These are phyloP conservation scores for Populus hybrid DNA, from an alignment of 441 rosid species.

Conservation along the genomic window DNA sequence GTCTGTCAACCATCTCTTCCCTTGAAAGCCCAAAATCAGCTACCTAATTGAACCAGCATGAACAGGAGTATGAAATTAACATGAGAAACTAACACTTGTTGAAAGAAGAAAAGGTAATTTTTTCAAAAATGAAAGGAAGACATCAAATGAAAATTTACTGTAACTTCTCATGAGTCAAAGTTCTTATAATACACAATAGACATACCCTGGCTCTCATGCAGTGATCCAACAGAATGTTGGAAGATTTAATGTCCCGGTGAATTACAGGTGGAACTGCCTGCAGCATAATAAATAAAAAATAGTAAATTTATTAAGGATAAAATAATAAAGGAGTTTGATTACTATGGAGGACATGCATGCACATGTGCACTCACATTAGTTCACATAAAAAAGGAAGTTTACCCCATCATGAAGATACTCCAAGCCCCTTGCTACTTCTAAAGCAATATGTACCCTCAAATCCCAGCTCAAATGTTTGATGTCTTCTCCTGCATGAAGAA, in stretches of 20 bases:
- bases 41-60: slow-evolving; percentile 45
- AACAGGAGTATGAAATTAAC: not conserved
- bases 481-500: slow-evolving; percentile 49
- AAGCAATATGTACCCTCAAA: slow-evolving; percentile 73
- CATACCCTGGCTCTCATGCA: slow-evolving; percentile 95
- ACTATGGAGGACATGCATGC: not conserved
- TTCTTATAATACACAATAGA: not conserved
- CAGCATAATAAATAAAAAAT: not conserved
- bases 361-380: not conserved
- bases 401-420: slow-evolving; percentile 99
- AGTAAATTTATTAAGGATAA: not conserved
- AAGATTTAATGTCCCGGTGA: slow-evolving; percentile 92
- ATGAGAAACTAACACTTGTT: not conserved
- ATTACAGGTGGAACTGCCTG: slow-evolving; percentile 98
- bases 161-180: not conserved
- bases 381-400: slow-evolving; percentile 21
- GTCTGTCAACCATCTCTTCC: slow-evolving; percentile 84
- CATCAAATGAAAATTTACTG: not conserved
- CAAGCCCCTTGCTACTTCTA: slow-evolving; percentile 92
- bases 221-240: slow-evolving; percentile 90
- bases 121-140: not conserved
- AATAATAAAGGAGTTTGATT: not conserved
- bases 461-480: slow-evolving; percentile 73
- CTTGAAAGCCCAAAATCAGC: slow-evolving; percentile 99
- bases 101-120: not conserved